Conservation (phyloP, 164 flowering plant genomes). For the Aristolochia contorta region DNA sequence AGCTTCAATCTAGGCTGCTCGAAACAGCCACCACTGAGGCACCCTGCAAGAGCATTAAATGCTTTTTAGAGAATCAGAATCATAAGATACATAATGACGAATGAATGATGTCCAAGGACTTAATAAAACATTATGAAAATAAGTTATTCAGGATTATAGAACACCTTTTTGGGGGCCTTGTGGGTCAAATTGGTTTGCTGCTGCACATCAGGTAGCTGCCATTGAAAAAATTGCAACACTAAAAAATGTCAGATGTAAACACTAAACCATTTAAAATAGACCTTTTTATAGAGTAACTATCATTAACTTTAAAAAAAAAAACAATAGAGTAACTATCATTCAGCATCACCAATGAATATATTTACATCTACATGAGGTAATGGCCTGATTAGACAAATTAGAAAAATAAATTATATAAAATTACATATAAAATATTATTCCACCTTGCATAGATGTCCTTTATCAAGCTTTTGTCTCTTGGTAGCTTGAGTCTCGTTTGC, state of each 20-base stretch:
- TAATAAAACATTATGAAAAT: not conserved
- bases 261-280: not conserved
- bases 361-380: not conserved
- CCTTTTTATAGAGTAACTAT: no score
- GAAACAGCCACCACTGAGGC: constrained; percentile 16
- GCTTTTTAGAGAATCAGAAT: no score
- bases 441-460: constrained; percentile 78
- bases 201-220: constrained; percentile 47
- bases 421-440: not conserved
- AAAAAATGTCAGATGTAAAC: no score
- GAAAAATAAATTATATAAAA: no score
- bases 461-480: constrained; percentile 92
- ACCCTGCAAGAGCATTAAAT: constrained; percentile 34
- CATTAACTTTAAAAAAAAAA: no score
- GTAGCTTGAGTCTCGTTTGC: constrained; percentile 65
- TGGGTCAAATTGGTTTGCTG: constrained; percentile 47
- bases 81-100: not conserved
- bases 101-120: not conserved
- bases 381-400: no score
- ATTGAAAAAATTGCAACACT: not conserved
- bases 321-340: not conserved
- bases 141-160: not conserved
- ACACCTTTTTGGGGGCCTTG: constrained; percentile 65
- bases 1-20: constrained; percentile 37
- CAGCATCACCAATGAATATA: not conserved